Conservation (phyloP, 495 filamentous ascomycete species). For the Aspergillus sclerotioniger region DNA sequence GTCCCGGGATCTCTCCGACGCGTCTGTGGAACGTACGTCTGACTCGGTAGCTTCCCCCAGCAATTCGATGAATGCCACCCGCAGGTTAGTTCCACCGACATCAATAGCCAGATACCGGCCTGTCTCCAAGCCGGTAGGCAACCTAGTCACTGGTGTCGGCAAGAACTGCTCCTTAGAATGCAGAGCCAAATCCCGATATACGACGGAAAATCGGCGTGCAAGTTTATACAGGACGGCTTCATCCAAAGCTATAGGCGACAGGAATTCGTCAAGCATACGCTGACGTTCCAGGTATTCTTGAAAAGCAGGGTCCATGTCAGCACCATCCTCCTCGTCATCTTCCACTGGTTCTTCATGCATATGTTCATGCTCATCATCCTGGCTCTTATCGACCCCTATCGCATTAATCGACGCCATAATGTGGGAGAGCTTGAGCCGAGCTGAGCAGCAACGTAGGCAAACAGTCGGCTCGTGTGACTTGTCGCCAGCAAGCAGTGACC, state of each 20-base stretch:
- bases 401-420: constrained; percentile 34
- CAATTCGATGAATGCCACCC: constrained; percentile 75
- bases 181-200: constrained; percentile 62
- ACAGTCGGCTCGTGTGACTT: constrained; percentile 1
- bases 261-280: constrained; percentile 37
- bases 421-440: neutral
- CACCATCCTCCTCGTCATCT: constrained; percentile 39
- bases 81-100: constrained; percentile 77
- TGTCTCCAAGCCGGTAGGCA: constrained; percentile 60
- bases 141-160: constrained; percentile 72
- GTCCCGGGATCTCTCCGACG: constrained; percentile 36
- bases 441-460: neutral
- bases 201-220: constrained; percentile 58
- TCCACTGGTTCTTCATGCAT: constrained; percentile 40
- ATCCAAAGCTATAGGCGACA: constrained; percentile 38
- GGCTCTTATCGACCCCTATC: constrained; percentile 29
- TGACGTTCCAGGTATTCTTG: constrained; percentile 32
- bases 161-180: constrained; percentile 71
- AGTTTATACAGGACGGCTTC: constrained; percentile 55
- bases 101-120: constrained; percentile 77
- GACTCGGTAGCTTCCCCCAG: constrained; percentile 47
- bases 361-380: constrained; percentile 36
- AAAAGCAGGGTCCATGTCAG: constrained; percentile 33
- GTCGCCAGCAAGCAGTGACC: neutral
- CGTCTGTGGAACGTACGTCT: constrained; percentile 32